These are phyloP conservation scores for Fusarium sp. DNA, from an alignment of 2,329 filamentous ascomycete genomes.

Conservation along the genomic window DNA sequence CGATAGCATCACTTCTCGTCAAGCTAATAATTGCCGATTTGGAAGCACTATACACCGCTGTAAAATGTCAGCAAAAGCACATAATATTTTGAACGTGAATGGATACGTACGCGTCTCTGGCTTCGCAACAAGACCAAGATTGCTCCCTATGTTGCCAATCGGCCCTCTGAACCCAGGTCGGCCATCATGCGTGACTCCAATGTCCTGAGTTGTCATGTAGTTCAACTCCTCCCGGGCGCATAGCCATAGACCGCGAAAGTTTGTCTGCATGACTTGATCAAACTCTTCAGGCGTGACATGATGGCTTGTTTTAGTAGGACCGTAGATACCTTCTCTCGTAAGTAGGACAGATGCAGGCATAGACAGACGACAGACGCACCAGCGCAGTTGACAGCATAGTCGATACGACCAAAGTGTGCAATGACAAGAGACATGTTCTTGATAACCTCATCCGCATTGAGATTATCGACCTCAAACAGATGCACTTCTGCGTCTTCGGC, in stretches of 20 bases:
- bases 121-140: constrained; percentile 56
- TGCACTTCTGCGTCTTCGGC: constrained; percentile 30
- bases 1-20: constrained; percentile 59
- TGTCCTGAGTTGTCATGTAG: constrained; percentile 58
- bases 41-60: constrained; percentile 56
- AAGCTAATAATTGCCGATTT: constrained; percentile 58
- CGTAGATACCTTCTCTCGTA: constrained; percentile 50
- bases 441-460: constrained; percentile 50
- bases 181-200: constrained; percentile 55
- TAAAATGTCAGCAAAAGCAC: neutral
- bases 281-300: constrained; percentile 53
- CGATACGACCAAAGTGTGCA: constrained; percentile 53
- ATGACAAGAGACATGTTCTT: constrained; percentile 49
- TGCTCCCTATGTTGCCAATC: constrained; percentile 59
- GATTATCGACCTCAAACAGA: constrained; percentile 49
- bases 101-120: constrained; percentile 53
- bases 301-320: constrained; percentile 51
- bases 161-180: constrained; percentile 52
- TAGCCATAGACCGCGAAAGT: constrained; percentile 59
- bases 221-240: constrained; percentile 55
- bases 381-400: constrained; percentile 60
- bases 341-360: neutral
- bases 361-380: constrained; percentile 38
- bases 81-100: rapidly evolving
- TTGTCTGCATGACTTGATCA: constrained; percentile 55